Conservation (phyloP, 129 eudicot species). For the Ambrosia trifida region DNA sequence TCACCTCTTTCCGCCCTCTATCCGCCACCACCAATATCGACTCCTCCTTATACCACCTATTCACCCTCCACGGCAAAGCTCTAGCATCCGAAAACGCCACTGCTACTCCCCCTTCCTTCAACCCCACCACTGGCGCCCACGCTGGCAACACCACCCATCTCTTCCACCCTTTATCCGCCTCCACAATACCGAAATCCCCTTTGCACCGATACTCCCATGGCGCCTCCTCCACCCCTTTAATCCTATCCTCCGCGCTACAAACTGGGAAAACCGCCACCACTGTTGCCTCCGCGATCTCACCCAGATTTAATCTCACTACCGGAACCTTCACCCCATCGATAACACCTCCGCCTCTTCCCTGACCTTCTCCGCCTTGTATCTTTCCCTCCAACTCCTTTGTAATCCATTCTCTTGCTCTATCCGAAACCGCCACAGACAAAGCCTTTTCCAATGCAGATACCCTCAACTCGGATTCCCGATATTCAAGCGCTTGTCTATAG, state of each 20-base stretch:
- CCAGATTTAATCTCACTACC: slow-evolving; percentile 62
- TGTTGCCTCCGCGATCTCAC: slow-evolving; percentile 75
- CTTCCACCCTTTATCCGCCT: slow-evolving; percentile 70
- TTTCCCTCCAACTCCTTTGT: slow-evolving; percentile 49
- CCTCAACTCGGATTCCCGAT: slow-evolving; percentile 38
- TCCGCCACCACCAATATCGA: slow-evolving; percentile 73
- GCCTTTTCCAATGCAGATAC: slow-evolving; percentile 50
- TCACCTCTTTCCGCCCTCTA: slow-evolving; percentile 60
- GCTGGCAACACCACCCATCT: slow-evolving; percentile 85
- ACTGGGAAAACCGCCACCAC: slow-evolving; percentile 67
- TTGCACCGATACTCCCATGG: slow-evolving; percentile 62
- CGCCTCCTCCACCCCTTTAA: slow-evolving; percentile 55
- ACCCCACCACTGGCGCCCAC: slow-evolving; percentile 61
- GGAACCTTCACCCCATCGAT: slow-evolving; percentile 59
- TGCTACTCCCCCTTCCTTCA: slow-evolving; percentile 73
- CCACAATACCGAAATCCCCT: slow-evolving; percentile 77
- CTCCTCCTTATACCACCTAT: slow-evolving; percentile 66
- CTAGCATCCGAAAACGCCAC: slow-evolving; percentile 65
- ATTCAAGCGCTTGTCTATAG: slow-evolving; percentile 63
- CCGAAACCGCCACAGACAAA: slow-evolving; percentile 51
- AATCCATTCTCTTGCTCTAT: slow-evolving; percentile 41
- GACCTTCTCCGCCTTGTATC: slow-evolving; percentile 29
- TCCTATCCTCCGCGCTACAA: slow-evolving; percentile 54
- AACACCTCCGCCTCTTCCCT: slow-evolving; percentile 23
- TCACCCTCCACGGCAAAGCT: slow-evolving; percentile 74